These are phyloP conservation scores for Heliosperma pusillum DNA, from an alignment of 148 eudicot genomes.

Conservation along the genomic window DNA sequence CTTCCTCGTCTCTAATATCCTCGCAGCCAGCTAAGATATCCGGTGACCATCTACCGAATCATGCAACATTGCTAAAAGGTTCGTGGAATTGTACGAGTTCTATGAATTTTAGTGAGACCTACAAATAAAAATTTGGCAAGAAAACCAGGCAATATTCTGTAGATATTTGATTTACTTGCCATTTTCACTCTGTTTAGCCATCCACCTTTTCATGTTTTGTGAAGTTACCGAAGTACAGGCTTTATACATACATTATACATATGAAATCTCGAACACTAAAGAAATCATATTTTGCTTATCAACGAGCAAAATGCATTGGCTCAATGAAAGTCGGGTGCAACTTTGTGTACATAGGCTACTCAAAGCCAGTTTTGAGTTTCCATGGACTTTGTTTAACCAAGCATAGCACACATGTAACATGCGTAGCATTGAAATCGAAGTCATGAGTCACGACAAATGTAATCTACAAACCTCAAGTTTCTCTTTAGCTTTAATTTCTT, in stretches of 20 bases:
- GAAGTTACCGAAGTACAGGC: neutral
- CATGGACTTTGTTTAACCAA: neutral
- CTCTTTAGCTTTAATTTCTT: constrained; percentile 60
- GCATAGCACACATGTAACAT: neutral
- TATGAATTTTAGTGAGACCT: neutral
- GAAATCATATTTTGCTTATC: neutral
- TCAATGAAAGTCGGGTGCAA: neutral
- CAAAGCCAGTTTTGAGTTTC: neutral
- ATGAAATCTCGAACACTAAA: neutral
- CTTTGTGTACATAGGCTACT: too few relatives aligned
- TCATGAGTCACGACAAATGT: neutral
- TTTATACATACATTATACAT: neutral
- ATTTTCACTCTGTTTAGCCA: neutral
- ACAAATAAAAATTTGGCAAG: neutral
- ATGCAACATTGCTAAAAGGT: too few relatives aligned
- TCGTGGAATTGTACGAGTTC: neutral
- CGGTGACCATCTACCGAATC: too few relatives aligned
- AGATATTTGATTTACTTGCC: neutral
- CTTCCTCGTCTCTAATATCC: too few relatives aligned
- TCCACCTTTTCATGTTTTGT: neutral
- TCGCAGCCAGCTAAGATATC: too few relatives aligned
- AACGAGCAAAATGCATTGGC: neutral
- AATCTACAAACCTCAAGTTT: constrained; percentile 43
- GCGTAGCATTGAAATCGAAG: neutral
- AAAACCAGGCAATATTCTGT: neutral